Evolutionary conservation across 2,329 filamentous ascomycete species (phyloP).

Genomic region (Claviceps pazoutovae): DNA sequence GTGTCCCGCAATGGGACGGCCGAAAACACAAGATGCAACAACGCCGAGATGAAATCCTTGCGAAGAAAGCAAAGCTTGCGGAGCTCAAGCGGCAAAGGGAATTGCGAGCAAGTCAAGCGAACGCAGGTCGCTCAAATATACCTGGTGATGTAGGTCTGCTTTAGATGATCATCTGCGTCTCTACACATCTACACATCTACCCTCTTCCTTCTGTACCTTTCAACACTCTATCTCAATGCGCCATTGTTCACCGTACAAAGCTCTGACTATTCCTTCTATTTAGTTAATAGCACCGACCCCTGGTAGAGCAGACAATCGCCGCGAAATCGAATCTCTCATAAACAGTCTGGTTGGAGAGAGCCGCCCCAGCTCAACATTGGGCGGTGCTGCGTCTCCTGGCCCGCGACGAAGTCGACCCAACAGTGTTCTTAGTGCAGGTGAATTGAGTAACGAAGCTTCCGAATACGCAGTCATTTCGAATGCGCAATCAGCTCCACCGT

Average conservation of each 20-base stretch:
- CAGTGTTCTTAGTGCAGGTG: constrained; percentile 70
- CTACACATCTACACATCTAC: neutral
- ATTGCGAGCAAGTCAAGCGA: constrained; percentile 63
- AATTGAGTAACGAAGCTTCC: constrained; percentile 62
- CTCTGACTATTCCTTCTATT: constrained; percentile 3
- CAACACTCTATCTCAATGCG: too few species aligned
- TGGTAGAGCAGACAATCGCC: constrained; percentile 51
- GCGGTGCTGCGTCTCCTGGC: constrained; percentile 50
- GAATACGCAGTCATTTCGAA: constrained; percentile 39
- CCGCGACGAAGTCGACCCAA: constrained; percentile 64
- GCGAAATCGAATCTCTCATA: constrained; percentile 76
- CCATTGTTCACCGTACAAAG: neutral
- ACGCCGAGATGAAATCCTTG: constrained; percentile 88
- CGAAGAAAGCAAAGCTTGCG: constrained; percentile 92
- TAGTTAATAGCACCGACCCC: constrained; percentile 54
- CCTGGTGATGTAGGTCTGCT: constrained; percentile 51
- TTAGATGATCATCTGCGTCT: neutral
- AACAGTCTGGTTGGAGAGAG: constrained; percentile 70
- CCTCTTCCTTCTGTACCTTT: neutral
- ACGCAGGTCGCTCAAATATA: constrained; percentile 52
- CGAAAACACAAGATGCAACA: constrained; percentile 47
- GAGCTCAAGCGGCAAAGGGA: constrained; percentile 91
- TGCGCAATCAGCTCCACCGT: constrained; percentile 18
- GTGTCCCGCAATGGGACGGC: constrained; percentile 34
- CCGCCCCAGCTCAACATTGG: constrained; percentile 53